Evolutionary conservation across 2,329 filamentous ascomycete species (phyloP).

Genomic region (Cylindrodendrum hubeiense): DNA sequence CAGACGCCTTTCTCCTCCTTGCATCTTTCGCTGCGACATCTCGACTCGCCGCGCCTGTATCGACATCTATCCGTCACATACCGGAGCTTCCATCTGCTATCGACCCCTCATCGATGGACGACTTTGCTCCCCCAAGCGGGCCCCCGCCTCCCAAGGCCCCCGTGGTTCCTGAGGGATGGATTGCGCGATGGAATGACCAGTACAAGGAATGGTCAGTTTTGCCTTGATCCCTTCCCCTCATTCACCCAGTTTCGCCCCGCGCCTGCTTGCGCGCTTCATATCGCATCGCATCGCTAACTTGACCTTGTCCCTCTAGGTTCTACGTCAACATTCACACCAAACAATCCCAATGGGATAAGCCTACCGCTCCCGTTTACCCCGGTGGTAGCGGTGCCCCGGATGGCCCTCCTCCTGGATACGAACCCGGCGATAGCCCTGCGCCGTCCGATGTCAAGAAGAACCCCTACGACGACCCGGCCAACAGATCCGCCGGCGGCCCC

Average conservation of each 20-base stretch:
- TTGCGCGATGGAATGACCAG: slow-evolving; percentile 86
- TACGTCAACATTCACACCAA: slow-evolving; percentile 92
- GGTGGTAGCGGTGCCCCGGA: slow-evolving; percentile 58
- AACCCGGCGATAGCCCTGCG: slow-evolving; percentile 54
- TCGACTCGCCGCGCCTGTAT: not conserved
- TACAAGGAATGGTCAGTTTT: slow-evolving; percentile 82
- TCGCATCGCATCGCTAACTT: slow-evolving; percentile 24
- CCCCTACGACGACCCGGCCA: slow-evolving; percentile 69
- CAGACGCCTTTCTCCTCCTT: not conserved
- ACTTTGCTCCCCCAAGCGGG: slow-evolving; percentile 65
- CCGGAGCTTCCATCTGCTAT: not conserved
- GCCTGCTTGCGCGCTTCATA: not conserved
- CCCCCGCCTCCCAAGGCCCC: slow-evolving; percentile 73
- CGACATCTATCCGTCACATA: not conserved
- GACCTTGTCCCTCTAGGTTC: slow-evolving; percentile 69
- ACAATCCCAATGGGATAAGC: slow-evolving; percentile 90
- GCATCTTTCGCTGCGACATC: not conserved
- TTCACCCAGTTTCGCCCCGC: not conserved
- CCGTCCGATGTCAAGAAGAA: slow-evolving; percentile 74
- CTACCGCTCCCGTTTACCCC: slow-evolving; percentile 75
- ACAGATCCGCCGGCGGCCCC: slow-evolving; percentile 49
- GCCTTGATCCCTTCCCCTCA: not conserved
- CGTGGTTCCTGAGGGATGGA: slow-evolving; percentile 77
- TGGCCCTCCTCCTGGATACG: slow-evolving; percentile 78
- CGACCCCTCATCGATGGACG: slow-evolving; percentile 57